Conservation (phyloP, 2,329 filamentous ascomycete genomes). For the Thermoascus crustaceus region DNA sequence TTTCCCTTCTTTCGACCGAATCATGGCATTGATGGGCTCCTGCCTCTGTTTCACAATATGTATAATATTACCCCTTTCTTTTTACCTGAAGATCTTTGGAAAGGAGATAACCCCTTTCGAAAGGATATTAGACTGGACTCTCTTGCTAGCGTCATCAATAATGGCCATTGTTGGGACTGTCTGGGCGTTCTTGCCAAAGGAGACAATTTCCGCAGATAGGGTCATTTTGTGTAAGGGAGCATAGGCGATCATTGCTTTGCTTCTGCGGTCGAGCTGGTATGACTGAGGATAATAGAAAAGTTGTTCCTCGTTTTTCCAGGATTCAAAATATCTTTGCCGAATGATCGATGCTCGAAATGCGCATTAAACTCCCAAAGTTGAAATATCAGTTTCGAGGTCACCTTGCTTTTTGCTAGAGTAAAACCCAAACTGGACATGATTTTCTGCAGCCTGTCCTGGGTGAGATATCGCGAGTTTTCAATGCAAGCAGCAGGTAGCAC, state of each 20-base stretch:
- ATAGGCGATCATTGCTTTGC: slow-evolving; percentile 7
- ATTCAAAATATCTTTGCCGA: slow-evolving; percentile 68
- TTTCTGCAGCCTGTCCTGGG: slow-evolving; percentile 56
- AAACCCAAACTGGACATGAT: slow-evolving; percentile 79
- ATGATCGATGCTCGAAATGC: slow-evolving; percentile 29
- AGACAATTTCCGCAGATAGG: slow-evolving; percentile 50
- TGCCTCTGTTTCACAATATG: slow-evolving; percentile 91
- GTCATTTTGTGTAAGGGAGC: slow-evolving; percentile 6
- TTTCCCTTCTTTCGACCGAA: slow-evolving; percentile 74
- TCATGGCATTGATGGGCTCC: slow-evolving; percentile 85
- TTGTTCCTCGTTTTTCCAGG: slow-evolving; percentile 76
- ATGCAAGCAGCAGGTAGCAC: slow-evolving; percentile 85
- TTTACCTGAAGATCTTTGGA: slow-evolving; percentile 84
- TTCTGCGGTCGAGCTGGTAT: neutral
- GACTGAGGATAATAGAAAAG: slow-evolving; percentile 65
- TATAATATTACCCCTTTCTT: slow-evolving; percentile 78
- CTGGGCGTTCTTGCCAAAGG: slow-evolving; percentile 80
- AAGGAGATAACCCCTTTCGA: slow-evolving; percentile 59
- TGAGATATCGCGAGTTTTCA: slow-evolving; percentile 82
- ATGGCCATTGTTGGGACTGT: slow-evolving; percentile 72
- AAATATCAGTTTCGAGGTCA: slow-evolving; percentile 77
- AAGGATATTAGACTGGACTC: slow-evolving; percentile 55
- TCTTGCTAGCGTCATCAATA: slow-evolving; percentile 61
- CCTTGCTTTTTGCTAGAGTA: slow-evolving; percentile 55
- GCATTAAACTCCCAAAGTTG: slow-evolving; percentile 64